Base-by-base conservation (phyloP, 2,329 filamentous ascomycete species). In the Graphium sp. region DNA sequence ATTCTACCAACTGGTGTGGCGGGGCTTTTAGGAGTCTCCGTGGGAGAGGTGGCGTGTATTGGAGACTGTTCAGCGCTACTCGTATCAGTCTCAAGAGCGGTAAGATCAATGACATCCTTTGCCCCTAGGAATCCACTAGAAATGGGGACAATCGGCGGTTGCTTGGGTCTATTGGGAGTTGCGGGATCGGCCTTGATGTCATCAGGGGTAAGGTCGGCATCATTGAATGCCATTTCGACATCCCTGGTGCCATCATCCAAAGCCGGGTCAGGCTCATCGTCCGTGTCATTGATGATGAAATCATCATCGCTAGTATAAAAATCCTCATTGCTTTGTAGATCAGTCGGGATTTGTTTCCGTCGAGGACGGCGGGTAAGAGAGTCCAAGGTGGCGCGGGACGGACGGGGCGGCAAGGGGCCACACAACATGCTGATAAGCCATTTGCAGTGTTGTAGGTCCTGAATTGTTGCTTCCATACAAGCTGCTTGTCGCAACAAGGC, bases 391-490 rank as follows among this genome's bases (percentile, higher is more conserved):
- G 37, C 13, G 36, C 39, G 12, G 47, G n/a, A n/a, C n/a, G n/a
- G n/a, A n/a, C n/a, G n/a, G n/a, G n/a, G n/a, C n/a, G n/a, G 39
- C 8, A 45, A 23, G 0, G 32, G 34, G 53, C 12, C 52, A 53
- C 22, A 49, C 5, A 73, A 49, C 15, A 65, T 38, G 6, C 45
- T 37, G n/a, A 65, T 52, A 4, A 55, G 43, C 66, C 66, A 75
- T 6, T 43, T 41, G 7, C 60, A 45, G 22, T 66, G 48, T 40
- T 74, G 55, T 27, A 66, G 63, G 31, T 77, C 63, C 20, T 67
- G 62, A 1, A 93, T 50, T 4, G 62, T 82, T 5, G 58, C 53
- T 34, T 87, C 72, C 31, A 92, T 52, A 20, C 53, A 62, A 8
- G 52, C 48, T 27, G 72, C 71, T 39, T 71, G 66, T 5, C 49